Base-by-base conservation (phyloP, 2,329 filamentous ascomycete species). In the Ophiostoma triangulosporum region DNA sequence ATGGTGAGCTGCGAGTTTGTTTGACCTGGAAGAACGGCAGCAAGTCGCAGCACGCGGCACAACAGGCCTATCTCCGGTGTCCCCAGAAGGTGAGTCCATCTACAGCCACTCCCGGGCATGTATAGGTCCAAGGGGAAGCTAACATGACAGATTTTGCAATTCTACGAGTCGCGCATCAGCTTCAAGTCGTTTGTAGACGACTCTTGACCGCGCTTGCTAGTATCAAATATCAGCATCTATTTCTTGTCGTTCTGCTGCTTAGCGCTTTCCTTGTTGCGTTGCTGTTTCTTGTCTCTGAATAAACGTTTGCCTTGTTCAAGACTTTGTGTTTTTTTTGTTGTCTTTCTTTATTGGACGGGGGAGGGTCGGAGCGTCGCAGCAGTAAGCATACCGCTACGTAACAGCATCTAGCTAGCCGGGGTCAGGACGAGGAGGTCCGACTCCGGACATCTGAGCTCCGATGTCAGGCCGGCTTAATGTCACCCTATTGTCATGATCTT, bases 11-110 rank as follows among this genome's bases (percentile, higher is more conserved):
- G 14, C 73, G 80, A 31, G 84, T 85, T 1, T 88, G 83, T 60
- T 68, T 90, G 31, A 78, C 80, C 12, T 91, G 87, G 86, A 83
- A 81, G 60, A 81, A 84, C 56, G 81, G 80, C 8, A 72, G 78
- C 48, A 89, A 88, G 70, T 86, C 84, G 1, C 81, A 86, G 62
- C 86, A 91, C 61, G 74, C 79, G 9, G 80, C 86, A 15, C 66
- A 73, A 20, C 74, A 82, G 14, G 75, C 89, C 7, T 86, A 90
- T 61, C 76, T 81, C 62, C 83, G 88, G 60, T 89, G 85, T 60
- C 87, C 87, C 0, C 86, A 91, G 63, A 86, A 83, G 75, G 84
- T 84, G 65, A 36, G 49, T 51, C 14, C 8, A 11, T 7, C 3
- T 1, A 2, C 15, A 7, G 22, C 20, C 3, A 1, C 6, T 11